A percentile compares a stretch with the other conserved stretches of the same genome.
phyloP scores from a whole-genome alignment of 2,329 filamentous ascomycete species.

The Neonectria punicea region DNA sequence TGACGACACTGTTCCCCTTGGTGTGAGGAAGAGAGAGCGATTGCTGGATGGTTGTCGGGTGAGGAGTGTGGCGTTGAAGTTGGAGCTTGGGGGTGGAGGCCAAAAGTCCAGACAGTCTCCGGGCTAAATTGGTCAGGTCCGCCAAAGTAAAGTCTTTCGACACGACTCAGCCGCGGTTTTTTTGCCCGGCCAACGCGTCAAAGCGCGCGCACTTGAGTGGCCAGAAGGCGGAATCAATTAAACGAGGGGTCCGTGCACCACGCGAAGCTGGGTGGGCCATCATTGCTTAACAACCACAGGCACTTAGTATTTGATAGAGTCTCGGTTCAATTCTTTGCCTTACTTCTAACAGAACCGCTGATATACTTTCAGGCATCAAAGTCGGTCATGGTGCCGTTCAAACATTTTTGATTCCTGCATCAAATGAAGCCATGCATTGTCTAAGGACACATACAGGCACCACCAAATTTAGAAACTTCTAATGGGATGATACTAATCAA shows the following conservation, averaged over 20 bases:
- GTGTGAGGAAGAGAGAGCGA: background rate
- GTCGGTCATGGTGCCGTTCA: too few relatives aligned
- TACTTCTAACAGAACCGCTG: too few relatives aligned
- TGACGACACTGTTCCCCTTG: background rate
- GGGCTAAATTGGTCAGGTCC: slow-evolving; percentile 22
- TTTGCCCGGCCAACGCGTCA: slow-evolving; percentile 39
- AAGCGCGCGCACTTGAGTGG: slow-evolving; percentile 31
- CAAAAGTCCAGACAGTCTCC: slow-evolving; percentile 13
- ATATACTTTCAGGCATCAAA: too few relatives aligned
- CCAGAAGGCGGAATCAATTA: slow-evolving; percentile 40
- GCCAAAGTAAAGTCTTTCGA: slow-evolving; percentile 20
- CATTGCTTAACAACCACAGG: too few relatives aligned
- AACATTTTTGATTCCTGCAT: too few relatives aligned
- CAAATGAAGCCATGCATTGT: too few relatives aligned
- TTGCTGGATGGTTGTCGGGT: background rate
- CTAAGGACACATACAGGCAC: too few relatives aligned
- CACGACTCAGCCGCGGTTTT: slow-evolving; percentile 36
- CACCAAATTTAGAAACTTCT: too few relatives aligned
- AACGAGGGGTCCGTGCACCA: slow-evolving; percentile 35
- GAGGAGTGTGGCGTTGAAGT: slow-evolving; percentile 25
- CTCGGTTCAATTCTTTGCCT: too few relatives aligned
- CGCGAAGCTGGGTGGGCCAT: background rate
- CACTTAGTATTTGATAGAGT: too few relatives aligned
- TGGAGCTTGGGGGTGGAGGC: slow-evolving; percentile 9
- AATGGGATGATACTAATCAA: too few relatives aligned